phyloP scores from a whole-genome alignment of 371 early-diverging fungal genomes.

The Mortierella sp. region DNA sequence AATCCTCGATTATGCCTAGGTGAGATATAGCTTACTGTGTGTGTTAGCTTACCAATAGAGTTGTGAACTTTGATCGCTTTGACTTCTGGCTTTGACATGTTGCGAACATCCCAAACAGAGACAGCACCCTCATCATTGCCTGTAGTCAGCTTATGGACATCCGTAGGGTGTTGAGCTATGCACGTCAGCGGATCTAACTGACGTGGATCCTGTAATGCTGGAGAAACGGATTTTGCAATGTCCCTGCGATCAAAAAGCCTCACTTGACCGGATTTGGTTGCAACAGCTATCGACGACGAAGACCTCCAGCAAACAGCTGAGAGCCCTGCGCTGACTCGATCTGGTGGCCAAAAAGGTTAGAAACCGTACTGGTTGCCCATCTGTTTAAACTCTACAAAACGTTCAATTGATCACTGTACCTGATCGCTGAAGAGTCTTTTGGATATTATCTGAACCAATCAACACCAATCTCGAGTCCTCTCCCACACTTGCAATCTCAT shows the following conservation, averaged over 20 bases:
- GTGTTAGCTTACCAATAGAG: conserved; percentile 12
- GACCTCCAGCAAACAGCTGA: conserved; percentile 16
- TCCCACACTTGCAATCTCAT: conserved; percentile 17
- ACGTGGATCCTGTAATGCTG: background rate
- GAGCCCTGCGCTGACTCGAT: conserved; percentile 13
- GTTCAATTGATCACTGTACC: conserved; percentile 2
- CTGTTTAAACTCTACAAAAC: background rate
- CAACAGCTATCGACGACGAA: conserved; percentile 11
- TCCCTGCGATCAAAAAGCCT: conserved; percentile 17
- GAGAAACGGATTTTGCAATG: conserved; percentile 2
- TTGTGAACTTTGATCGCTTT: conserved; percentile 13
- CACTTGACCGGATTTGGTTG: conserved; percentile 15
- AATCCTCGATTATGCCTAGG: background rate
- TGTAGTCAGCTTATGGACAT: conserved; percentile 2
- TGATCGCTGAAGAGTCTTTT: conserved; percentile 17
- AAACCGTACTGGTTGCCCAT: too few species aligned
- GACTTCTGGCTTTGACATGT: conserved; percentile 11
- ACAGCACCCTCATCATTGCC: conserved; percentile 14
- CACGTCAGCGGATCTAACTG: conserved; percentile 8
- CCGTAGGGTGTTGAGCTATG: conserved; percentile 14
- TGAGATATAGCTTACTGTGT: background rate
- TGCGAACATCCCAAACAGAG: conserved; percentile 16
- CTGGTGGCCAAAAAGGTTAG: background rate
- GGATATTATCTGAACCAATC: conserved; percentile 12
- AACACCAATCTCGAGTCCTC: conserved; percentile 12